phyloP scores from a whole-genome alignment of 768 basidiomycete genomes.

The Gloeophyllum trabeum region DNA sequence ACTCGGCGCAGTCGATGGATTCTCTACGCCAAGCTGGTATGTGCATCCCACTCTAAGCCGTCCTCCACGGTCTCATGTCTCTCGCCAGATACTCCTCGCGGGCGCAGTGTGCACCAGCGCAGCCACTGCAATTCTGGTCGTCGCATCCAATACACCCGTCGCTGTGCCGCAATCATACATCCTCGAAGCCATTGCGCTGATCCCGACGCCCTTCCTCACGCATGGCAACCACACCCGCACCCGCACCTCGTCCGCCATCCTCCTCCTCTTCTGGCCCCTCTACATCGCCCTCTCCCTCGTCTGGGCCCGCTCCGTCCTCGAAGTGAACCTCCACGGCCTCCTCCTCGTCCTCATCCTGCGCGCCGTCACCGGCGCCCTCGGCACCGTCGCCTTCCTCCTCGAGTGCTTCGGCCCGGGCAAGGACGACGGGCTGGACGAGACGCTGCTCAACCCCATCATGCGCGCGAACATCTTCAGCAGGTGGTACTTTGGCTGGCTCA shows the following conservation, averaged over 20 bases:
- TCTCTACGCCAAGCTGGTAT: slow-evolving; percentile 55
- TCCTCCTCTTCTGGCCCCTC: slow-evolving; percentile 78
- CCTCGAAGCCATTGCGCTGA: slow-evolving; percentile 46
- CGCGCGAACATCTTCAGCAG: slow-evolving; percentile 76
- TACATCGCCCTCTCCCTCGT: slow-evolving; percentile 39
- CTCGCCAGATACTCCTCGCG: slow-evolving; percentile 31
- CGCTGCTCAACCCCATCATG: slow-evolving; percentile 56
- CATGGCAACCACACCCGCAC: slow-evolving; percentile 62
- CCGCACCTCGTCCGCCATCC: slow-evolving; percentile 54
- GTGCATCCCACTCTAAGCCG: slow-evolving; percentile 14
- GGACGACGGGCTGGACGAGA: slow-evolving; percentile 19
- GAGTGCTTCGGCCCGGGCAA: slow-evolving; percentile 64
- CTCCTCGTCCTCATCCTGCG: slow-evolving; percentile 32
- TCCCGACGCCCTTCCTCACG: slow-evolving; percentile 38
- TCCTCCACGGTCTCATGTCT: slow-evolving; percentile 1
- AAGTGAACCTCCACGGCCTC: slow-evolving; percentile 18
- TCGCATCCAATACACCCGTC: slow-evolving; percentile 21
- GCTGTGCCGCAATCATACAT: slow-evolving; percentile 39
- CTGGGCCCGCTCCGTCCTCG: slow-evolving; percentile 50
- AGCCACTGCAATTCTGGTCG: slow-evolving; percentile 27
- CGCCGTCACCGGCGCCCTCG: slow-evolving; percentile 29
- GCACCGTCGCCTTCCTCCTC: slow-evolving; percentile 42
- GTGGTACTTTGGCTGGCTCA: slow-evolving; percentile 85
- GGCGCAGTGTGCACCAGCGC: slow-evolving; percentile 37
- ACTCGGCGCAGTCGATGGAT: slow-evolving; percentile 38